Evolutionary conservation across 1,284 basidiomycete genomes (phyloP).

Genomic region (Ceratobasidium sp.): DNA sequence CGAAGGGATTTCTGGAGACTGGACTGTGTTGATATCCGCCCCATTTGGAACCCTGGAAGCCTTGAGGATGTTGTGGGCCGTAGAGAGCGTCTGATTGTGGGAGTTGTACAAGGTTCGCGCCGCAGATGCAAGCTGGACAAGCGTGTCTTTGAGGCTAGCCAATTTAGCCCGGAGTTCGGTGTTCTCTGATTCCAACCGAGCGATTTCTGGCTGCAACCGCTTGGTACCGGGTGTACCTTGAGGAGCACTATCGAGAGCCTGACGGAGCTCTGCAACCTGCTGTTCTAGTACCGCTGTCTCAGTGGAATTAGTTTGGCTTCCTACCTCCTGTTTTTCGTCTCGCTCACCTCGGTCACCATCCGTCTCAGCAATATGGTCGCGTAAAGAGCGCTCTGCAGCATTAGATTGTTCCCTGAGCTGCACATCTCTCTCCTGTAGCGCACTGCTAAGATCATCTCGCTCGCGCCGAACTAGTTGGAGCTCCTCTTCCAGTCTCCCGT

Average conservation of each 20-base stretch:
- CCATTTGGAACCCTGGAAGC: conserved; percentile 35
- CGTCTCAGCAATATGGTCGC: conserved; percentile 89
- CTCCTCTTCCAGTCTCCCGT: conserved; percentile 51
- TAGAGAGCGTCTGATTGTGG: conserved; percentile 49
- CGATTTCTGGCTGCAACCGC: conserved; percentile 44
- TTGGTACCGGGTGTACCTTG: conserved; percentile 51
- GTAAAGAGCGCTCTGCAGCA: conserved; percentile 84
- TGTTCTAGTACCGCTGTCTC: conserved; percentile 80
- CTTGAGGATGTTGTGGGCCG: conserved; percentile 35
- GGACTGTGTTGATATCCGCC: conserved; percentile 7
- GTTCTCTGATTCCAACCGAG: conserved; percentile 31
- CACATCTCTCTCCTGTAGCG: conserved; percentile 71
- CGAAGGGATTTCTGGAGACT: conserved; percentile 16
- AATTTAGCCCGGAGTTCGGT: conserved; percentile 52
- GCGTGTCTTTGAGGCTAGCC: conserved; percentile 52
- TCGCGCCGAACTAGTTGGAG: conserved; percentile 77
- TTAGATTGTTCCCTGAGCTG: conserved; percentile 76
- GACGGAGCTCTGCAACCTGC: conserved; percentile 80
- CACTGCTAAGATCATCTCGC: conserved; percentile 54
- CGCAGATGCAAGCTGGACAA: conserved; percentile 53
- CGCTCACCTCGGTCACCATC: conserved; percentile 75
- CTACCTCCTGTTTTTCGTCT: not conserved
- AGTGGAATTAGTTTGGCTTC: not conserved
- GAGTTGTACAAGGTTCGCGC: conserved; percentile 54
- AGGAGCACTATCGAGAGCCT: conserved; percentile 23